Percentiles rank a stretch among this genome's conserved stretches.
These are phyloP conservation scores for Aspergillus sp. DNA, from an alignment of 2,329 filamentous ascomycete genomes.

Conservation along the genomic window DNA sequence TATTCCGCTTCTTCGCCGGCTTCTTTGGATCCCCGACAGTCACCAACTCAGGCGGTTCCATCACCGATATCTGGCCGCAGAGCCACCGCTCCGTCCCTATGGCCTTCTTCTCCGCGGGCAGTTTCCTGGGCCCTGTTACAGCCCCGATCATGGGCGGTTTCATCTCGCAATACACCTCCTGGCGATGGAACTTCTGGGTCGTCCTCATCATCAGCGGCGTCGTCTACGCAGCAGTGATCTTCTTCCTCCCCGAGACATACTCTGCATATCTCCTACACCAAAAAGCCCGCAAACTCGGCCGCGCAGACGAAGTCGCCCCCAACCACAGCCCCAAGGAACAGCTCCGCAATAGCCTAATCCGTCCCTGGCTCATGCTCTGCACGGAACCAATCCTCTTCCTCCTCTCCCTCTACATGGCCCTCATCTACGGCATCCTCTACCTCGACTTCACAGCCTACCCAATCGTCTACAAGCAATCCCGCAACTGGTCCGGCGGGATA, in stretches of 20 bases:
- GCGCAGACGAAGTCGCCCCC: too few relatives aligned
- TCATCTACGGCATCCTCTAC: conserved; percentile 10
- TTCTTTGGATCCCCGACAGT: neutral
- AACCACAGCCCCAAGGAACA: neutral
- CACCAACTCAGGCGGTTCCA: neutral
- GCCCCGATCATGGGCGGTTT: neutral
- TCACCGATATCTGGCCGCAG: neutral
- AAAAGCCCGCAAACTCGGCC: neutral
- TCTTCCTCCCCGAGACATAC: neutral
- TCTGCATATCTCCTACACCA: neutral
- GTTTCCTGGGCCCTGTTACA: neutral
- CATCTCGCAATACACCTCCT: neutral
- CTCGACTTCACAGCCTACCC: conserved; percentile 5
- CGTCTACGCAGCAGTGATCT: neutral
- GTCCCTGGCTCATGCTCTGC: neutral
- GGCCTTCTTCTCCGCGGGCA: neutral
- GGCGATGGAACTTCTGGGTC: conserved; percentile 5
- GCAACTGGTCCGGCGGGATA: neutral
- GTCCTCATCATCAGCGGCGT: neutral
- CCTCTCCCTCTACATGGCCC: conserved; percentile 16
- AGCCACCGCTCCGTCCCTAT: neutral
- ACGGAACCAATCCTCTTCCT: conserved; percentile 16
- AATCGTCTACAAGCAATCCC: neutral
- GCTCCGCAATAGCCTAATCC: neutral
- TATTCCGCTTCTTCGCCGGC: neutral